These are phyloP conservation scores for Coccomyxa subellipsoidea DNA, from an alignment of 163 green algal species.

Conservation along the genomic window DNA sequence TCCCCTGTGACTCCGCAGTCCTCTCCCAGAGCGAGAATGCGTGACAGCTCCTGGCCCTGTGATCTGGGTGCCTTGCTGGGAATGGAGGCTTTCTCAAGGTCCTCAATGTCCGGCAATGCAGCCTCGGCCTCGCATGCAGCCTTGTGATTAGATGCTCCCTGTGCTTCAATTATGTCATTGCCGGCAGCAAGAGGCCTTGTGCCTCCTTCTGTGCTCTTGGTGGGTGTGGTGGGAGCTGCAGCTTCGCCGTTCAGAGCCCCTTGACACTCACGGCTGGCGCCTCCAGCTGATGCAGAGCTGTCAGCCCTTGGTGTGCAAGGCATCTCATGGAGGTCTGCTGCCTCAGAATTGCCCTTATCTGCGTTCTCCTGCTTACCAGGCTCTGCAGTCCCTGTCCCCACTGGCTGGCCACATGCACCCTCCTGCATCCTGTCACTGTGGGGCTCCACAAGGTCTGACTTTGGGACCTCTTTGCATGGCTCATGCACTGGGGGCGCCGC, in stretches of 20 bases:
- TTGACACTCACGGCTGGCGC: too few relatives aligned
- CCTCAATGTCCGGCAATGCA: background rate
- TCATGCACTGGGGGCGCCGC: background rate
- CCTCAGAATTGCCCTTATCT: background rate
- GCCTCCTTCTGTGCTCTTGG: too few relatives aligned
- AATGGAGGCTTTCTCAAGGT: background rate
- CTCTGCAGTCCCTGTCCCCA: background rate
- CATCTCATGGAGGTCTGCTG: background rate
- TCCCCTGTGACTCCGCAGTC: background rate
- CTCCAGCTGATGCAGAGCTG: background rate
- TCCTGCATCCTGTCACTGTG: background rate
- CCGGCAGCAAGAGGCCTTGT: too few relatives aligned
- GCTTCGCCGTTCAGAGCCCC: too few relatives aligned
- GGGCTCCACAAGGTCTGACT: background rate
- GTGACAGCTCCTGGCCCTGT: background rate
- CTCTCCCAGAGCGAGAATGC: background rate
- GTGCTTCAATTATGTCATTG: too few relatives aligned
- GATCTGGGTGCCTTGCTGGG: background rate
- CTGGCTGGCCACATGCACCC: background rate
- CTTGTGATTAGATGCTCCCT: too few relatives aligned
- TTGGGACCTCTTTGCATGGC: too few relatives aligned
- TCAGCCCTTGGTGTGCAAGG: background rate
- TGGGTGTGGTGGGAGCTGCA: too few relatives aligned
- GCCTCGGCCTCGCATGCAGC: background rate
- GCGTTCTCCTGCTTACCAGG: background rate